Evolutionary conservation across 1,284 basidiomycete genomes (phyloP), one percentile per base, ranked within the genome.

Genomic region (Bjerkandera adusta): DNA sequence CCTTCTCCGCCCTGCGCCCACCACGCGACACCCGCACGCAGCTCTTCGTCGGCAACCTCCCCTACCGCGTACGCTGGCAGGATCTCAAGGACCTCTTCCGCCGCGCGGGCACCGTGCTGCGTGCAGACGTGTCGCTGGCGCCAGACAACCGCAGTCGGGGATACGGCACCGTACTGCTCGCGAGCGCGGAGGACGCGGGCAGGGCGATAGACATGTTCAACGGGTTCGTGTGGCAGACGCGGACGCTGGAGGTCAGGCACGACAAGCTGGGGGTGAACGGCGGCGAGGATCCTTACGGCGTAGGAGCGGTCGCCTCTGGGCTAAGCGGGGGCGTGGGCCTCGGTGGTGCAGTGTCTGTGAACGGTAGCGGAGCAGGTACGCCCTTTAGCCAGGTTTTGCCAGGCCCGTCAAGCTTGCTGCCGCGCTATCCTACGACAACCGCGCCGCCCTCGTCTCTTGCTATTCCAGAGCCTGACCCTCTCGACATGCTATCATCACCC

Each of bases 11-110:
- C 1, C 64, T 75, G 1, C 58, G 69, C 36, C 77, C 80, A 39
- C 77, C 77, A 1, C 66, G 80, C 47, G 94, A 97, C 65, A 96
- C 92, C 0, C 76, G 92, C 43, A 94, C 91, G 0, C 92, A 95
- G 68, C 76, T 93, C 8, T 95, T 92, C 59, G 87, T 93, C 32
- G 92, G 91, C 46, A 95, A 95, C 63, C 78, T 97, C 13, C 92
- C 93, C 1, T 93, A 93, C 69, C 79, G 91, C 54, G 92, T 94
- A 24, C 83, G 92, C 54, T 97, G 94, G 94, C 94, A 97, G 71
- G 96, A 99, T 68, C 81, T 99, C 55, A 98, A 99, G 62, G 96
- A 98, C 66, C 81, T 98, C 40, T 97, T 98, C 67, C 85, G 96
- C 41, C 88, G 91, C 56, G 90, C 93, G 1, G 96, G 96, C 38